Evolutionary conservation across 169 alveolate genomes (phyloP).

Genomic region (Plasmodium billcollinsi): DNA sequence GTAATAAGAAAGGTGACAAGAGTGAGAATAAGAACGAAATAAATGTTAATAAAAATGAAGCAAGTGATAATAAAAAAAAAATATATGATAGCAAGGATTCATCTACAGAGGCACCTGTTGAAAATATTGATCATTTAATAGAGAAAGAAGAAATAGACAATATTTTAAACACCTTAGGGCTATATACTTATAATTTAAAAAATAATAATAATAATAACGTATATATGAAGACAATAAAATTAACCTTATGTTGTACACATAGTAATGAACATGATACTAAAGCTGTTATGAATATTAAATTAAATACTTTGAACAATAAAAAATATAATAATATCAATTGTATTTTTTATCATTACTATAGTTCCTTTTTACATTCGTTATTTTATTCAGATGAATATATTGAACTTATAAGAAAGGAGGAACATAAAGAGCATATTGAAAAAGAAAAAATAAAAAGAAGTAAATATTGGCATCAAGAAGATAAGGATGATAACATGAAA

Average conservation of each 20-base stretch:
- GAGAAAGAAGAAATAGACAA: neutral
- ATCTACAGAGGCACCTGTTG: neutral
- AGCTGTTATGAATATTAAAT: conserved; percentile 28
- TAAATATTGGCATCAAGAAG: neutral
- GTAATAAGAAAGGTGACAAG: too few relatives aligned
- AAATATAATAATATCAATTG: conserved; percentile 12
- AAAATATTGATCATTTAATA: too few relatives aligned
- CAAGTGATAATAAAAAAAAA: conserved; percentile 1
- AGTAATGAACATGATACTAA: conserved; percentile 25
- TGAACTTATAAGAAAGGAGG: conserved; percentile 1
- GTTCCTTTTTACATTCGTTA: conserved; percentile 26
- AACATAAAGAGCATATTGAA: neutral
- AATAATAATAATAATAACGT: neutral
- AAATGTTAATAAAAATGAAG: neutral
- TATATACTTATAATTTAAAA: conserved; percentile 8
- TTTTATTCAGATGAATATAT: conserved; percentile 31
- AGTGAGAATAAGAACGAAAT: too few relatives aligned
- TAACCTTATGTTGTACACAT: conserved; percentile 12
- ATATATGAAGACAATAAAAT: conserved; percentile 19
- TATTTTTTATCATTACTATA: conserved; percentile 37
- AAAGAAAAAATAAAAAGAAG: neutral
- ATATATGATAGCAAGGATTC: neutral
- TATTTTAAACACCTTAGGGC: conserved; percentile 4
- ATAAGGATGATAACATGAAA: neutral
- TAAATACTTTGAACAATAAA: conserved; percentile 16